phyloP scores from a whole-genome alignment of 108 stramenopile genomes.

The Nitzschia sp. region DNA sequence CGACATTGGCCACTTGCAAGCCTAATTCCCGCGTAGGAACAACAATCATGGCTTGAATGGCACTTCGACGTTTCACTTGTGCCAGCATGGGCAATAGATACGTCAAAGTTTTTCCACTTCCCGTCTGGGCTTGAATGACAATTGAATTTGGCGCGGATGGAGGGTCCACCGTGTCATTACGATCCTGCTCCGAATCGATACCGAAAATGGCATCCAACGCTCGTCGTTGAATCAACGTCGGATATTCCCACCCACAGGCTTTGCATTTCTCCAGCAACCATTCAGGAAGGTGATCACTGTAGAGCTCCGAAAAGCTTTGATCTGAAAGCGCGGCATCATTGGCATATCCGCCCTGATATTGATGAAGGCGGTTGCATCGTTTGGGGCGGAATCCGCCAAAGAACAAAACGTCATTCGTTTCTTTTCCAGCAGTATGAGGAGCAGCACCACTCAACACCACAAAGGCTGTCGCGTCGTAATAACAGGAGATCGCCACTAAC shows the following conservation, averaged over 20 bases:
- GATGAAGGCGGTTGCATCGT: too few relatives aligned
- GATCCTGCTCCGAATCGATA: neutral
- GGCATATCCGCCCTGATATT: too few relatives aligned
- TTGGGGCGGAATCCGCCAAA: too few relatives aligned
- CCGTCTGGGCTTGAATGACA: slow-evolving; percentile 84
- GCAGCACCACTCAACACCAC: too few relatives aligned
- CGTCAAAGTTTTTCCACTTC: slow-evolving; percentile 79
- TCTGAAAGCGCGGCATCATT: slow-evolving; percentile 36
- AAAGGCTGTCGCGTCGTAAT: too few relatives aligned
- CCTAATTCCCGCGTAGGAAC: slow-evolving; percentile 95
- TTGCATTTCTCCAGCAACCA: slow-evolving; percentile 68
- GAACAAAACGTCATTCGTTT: too few relatives aligned
- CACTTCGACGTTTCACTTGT: slow-evolving; percentile 48
- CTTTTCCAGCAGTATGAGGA: too few relatives aligned
- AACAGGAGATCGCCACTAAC: too few relatives aligned
- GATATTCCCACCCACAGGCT: slow-evolving; percentile 54
- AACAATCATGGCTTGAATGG: slow-evolving; percentile 81
- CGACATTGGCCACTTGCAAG: slow-evolving; percentile 86
- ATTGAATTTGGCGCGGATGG: slow-evolving; percentile 31
- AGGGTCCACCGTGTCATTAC: slow-evolving; percentile 1
- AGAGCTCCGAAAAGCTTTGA: slow-evolving; percentile 66
- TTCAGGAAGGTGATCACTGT: slow-evolving; percentile 48
- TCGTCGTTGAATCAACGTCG: slow-evolving; percentile 70
- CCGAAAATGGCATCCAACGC: slow-evolving; percentile 55
- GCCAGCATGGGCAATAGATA: slow-evolving; percentile 74